Conservation (phyloP, 176 grass and related monocot genomes). For the Bromus sterilis region DNA sequence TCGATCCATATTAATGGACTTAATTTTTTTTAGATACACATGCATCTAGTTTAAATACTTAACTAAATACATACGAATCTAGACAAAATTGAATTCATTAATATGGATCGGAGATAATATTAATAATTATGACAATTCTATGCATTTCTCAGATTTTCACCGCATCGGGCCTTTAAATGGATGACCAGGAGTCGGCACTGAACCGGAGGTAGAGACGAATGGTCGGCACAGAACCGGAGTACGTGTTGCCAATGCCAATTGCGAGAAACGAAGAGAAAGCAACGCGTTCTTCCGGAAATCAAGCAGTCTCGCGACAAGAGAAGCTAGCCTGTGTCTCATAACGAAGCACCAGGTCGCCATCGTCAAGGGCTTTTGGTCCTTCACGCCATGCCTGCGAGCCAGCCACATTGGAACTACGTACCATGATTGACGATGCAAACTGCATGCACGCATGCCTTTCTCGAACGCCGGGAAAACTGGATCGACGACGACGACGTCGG, state of each 20-base stretch:
- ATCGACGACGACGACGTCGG: not conserved
- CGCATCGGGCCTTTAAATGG: not conserved
- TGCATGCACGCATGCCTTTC: not conserved
- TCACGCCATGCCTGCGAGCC: not conserved
- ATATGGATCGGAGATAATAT: no score
- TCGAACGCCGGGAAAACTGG: not conserved
- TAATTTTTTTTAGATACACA: no score
- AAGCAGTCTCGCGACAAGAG: not conserved
- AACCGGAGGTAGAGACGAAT: not conserved
- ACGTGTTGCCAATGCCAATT: not conserved
- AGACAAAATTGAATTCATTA: no score
- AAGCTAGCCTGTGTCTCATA: not conserved
- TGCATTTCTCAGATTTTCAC: no score
- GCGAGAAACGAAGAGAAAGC: not conserved
- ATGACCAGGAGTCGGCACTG: not conserved
- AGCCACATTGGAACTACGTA: no score
- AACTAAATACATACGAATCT: no score
- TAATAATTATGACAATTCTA: no score
- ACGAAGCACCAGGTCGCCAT: not conserved
- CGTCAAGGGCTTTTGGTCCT: not conserved
- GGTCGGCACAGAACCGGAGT: not conserved
- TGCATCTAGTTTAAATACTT: no score
- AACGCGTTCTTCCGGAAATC: not conserved
- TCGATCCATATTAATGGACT: no score
- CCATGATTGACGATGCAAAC: not conserved